These are phyloP conservation scores for Yamadazyma membranifaciens DNA, from an alignment of 1,139 yeast genomes.

Conservation along the genomic window DNA sequence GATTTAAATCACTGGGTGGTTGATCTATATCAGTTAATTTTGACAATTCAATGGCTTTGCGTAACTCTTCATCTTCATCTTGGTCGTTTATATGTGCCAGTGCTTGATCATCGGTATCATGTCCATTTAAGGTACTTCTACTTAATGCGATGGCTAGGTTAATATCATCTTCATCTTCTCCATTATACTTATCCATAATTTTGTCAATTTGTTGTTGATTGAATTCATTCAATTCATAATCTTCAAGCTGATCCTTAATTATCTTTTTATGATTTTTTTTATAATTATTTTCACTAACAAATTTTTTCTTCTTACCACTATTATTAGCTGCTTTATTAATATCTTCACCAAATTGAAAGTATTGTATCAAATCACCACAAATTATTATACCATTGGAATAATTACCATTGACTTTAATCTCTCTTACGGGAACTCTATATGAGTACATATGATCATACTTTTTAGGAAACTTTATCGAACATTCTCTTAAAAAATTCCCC, in stretches of 20 bases:
- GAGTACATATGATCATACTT: conserved; percentile 26
- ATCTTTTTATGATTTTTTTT: conserved; percentile 15
- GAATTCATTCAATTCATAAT: conserved; percentile 29
- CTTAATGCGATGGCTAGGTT: conserved; percentile 56
- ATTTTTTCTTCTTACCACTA: conserved; percentile 17
- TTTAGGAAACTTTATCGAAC: conserved; percentile 46
- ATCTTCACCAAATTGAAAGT: conserved; percentile 55
- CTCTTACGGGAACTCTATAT: conserved; percentile 39
- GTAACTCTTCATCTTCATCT: conserved; percentile 24
- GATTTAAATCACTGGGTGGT: background rate
- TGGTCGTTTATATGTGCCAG: conserved; percentile 3
- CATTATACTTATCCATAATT: conserved; percentile 47
- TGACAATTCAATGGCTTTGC: conserved; percentile 32
- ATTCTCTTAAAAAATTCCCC: conserved; percentile 53
- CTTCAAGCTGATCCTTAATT: conserved; percentile 38
- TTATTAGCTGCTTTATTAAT: conserved; percentile 2
- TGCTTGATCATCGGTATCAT: background rate
- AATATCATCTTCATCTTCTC: conserved; percentile 43
- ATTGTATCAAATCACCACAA: conserved; percentile 58
- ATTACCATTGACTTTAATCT: conserved; percentile 40
- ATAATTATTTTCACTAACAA: conserved; percentile 14
- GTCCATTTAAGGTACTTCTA: conserved; percentile 24
- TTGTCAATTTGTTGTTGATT: conserved; percentile 19
- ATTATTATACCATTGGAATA: conserved; percentile 52
- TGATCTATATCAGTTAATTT: background rate